Percentiles rank a stretch among this genome's conserved stretches.
phyloP scores from a whole-genome alignment of 2,329 filamentous ascomycete species.

The Ceratocystis harringtonii region DNA sequence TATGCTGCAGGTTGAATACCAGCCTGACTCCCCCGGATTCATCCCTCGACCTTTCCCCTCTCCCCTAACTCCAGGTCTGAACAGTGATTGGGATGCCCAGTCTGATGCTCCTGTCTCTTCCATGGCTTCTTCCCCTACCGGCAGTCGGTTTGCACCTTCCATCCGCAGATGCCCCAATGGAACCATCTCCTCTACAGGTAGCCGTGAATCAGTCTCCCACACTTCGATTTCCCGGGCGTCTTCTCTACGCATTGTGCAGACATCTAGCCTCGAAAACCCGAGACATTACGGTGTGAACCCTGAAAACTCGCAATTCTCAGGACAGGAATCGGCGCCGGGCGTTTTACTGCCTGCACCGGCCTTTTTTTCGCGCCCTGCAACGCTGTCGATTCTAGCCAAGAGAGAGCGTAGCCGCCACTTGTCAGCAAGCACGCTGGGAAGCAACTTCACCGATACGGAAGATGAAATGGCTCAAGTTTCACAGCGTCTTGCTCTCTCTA shows the following conservation, averaged over 20 bases:
- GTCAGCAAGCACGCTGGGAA: conserved; percentile 32
- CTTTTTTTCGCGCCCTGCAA: neutral
- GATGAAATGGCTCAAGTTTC: conserved; percentile 20
- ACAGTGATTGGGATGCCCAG: conserved; percentile 5
- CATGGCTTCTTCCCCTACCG: conserved; percentile 6
- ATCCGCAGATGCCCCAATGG: neutral
- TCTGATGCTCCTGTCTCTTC: conserved; percentile 10
- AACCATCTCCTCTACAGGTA: neutral
- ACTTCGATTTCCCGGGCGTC: neutral
- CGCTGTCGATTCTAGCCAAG: neutral
- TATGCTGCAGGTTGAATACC: conserved; percentile 16
- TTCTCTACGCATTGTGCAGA: conserved; percentile 3
- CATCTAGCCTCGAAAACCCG: neutral
- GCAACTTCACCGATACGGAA: conserved; percentile 36
- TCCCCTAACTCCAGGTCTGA: conserved; percentile 3
- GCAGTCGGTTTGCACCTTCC: neutral
- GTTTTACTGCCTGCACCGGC: neutral
- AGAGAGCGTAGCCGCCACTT: conserved; percentile 7
- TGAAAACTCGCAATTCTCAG: neutral
- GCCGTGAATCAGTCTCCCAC: neutral
- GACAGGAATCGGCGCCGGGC: neutral
- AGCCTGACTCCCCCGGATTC: neutral
- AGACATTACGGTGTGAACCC: neutral
- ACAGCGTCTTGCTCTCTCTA: neutral
- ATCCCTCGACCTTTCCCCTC: conserved; percentile 18